phyloP scores from a whole-genome alignment of 345 rosid genomes.

The Aurinia saxatilis region DNA sequence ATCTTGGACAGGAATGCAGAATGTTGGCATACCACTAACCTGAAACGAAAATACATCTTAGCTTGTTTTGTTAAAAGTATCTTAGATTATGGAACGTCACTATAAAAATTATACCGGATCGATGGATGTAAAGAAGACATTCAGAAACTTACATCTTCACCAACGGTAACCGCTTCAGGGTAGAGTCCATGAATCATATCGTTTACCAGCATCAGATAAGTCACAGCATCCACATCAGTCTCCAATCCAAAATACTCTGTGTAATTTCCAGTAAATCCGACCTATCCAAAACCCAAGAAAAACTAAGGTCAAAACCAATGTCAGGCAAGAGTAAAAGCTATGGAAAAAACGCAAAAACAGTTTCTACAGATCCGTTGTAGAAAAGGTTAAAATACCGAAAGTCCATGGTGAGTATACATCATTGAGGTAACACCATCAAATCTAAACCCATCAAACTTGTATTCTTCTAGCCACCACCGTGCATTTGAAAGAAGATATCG shows the following conservation, averaged over 20 bases:
- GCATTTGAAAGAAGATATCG: conserved; percentile 95
- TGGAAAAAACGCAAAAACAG: background rate
- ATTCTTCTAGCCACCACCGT: conserved; percentile 99
- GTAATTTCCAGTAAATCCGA: conserved; percentile 89
- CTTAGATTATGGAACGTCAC: background rate
- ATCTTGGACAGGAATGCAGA: conserved; percentile 79
- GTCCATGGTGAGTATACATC: conserved; percentile 99
- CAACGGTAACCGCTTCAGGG: conserved; percentile 82
- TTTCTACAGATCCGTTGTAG: background rate
- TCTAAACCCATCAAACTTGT: conserved; percentile 91
- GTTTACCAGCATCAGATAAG: conserved; percentile 87
- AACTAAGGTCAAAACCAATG: background rate
- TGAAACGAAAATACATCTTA: conserved; percentile 24
- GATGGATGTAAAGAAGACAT: background rate
- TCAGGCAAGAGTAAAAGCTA: background rate
- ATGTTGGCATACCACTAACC: conserved; percentile 99
- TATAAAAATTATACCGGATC: background rate
- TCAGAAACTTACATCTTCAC: conserved; percentile 82
- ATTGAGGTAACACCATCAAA: conserved; percentile 98
- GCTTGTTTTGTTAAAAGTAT: background rate
- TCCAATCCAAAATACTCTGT: conserved; percentile 82
- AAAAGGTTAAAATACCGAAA: conserved; percentile 44
- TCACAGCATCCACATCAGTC: conserved; percentile 89
- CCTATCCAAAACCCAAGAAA: conserved; percentile 33
- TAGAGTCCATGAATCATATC: conserved; percentile 90